phyloP scores from a whole-genome alignment of 768 basidiomycete genomes.

The Pleurotus ostreatus region DNA sequence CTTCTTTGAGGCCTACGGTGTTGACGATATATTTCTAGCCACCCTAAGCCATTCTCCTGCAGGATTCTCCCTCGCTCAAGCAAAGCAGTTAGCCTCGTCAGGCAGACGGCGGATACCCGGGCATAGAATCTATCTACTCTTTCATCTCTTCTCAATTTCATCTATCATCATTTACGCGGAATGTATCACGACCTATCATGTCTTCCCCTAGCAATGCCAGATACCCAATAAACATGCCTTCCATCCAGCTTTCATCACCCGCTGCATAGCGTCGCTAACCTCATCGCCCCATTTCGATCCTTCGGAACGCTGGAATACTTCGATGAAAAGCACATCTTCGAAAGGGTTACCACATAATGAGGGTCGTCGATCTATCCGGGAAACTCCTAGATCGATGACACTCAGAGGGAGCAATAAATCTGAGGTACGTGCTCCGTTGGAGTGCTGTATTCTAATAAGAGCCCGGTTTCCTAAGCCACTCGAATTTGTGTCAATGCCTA shows the following conservation, averaged over 20 bases:
- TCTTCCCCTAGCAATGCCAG: constrained; percentile 33
- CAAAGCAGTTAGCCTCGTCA: constrained; percentile 25
- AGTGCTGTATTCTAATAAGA: constrained; percentile 21
- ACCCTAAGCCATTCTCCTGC: constrained; percentile 38
- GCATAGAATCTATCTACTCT: not conserved
- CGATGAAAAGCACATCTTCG: constrained; percentile 61
- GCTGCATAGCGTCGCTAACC: constrained; percentile 30
- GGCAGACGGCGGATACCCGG: constrained; percentile 16
- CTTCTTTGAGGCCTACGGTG: not conserved
- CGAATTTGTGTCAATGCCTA: constrained; percentile 26
- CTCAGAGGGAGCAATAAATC: constrained; percentile 21
- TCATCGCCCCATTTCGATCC: constrained; percentile 8
- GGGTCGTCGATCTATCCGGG: constrained; percentile 66
- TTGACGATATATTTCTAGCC: constrained; percentile 21
- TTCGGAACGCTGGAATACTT: constrained; percentile 33
- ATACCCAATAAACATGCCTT: constrained; percentile 39
- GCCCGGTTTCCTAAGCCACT: constrained; percentile 19
- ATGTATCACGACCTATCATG: no score
- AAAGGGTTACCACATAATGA: constrained; percentile 42
- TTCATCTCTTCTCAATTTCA: no score
- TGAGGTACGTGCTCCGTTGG: not conserved
- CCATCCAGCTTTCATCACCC: constrained; percentile 28
- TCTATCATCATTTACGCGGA: no score
- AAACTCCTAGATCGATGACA: constrained; percentile 35
- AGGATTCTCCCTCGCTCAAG: constrained; percentile 30